Evolutionary conservation across 2,329 filamentous ascomycete species (phyloP), one percentile per base, ranked within the genome.

Genomic region (Aureobasidium pullulans): DNA sequence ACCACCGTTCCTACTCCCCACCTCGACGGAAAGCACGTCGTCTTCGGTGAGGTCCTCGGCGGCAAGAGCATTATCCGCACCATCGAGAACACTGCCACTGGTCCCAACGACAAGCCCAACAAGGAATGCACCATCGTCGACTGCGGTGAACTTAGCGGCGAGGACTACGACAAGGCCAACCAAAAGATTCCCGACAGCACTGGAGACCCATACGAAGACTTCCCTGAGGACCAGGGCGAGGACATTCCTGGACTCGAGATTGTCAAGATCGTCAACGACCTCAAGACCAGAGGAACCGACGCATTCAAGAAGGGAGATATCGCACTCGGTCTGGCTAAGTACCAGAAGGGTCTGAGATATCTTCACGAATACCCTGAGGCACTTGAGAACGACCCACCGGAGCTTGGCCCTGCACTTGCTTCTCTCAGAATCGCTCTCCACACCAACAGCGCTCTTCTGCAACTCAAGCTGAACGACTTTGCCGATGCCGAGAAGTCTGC

Each of bases 1-100:
- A 99, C 94, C 50, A 97, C 94, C 15, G 90, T 96, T 32, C 81
- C 86, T n/a, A 97, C 94, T 13, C 92, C 91, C 49, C 94, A 97
- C 73, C 84, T 97, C 40, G 92, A 99, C 73, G 85, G 85, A 72
- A 99, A 99, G 81, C 93, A 99, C 76, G 94, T 97, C 48, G 92
- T 99, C 28, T 99, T 96, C 68, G 94, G 94, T 64, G 88, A 96
- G 72, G 93, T 97, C 59, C 83, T 96, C 69, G 88, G 86, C 62
- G 94, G 94, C 69, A 97, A 96, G 81, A 92, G 89, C 63, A 79
- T 96, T 39, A 84, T 97, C 36, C 88, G 94, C 64, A 86, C 92
- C 73, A 86, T 97, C 68, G 94, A 99, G 77, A 94, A 94, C 74
- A 78, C 90, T 63, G 79, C 81, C 57, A 94, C 89, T 1, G 81